These are phyloP conservation scores for Penicillium robsamsonii DNA, from an alignment of 495 filamentous ascomycete genomes.

Conservation along the genomic window DNA sequence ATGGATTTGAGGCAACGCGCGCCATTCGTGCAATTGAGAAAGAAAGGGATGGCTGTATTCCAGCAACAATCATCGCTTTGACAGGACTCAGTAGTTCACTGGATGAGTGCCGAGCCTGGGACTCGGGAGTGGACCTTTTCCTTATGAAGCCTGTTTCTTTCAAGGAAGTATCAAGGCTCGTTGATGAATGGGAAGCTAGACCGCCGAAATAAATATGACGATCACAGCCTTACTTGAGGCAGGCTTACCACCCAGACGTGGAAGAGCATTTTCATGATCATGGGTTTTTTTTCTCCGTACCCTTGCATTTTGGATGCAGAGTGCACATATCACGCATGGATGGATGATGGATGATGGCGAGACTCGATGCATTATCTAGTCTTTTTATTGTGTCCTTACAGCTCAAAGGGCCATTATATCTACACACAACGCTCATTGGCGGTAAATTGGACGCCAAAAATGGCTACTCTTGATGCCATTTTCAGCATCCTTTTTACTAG, in stretches of 20 bases:
- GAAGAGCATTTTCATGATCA: not conserved
- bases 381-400: not conserved
- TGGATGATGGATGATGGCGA: not conserved
- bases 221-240: not conserved
- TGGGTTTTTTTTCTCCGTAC: not conserved
- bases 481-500: not conserved
- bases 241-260: not conserved
- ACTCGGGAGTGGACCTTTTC: slow-evolving; percentile 67
- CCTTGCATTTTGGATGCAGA: not conserved
- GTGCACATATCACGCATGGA: not conserved
- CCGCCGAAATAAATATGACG: not conserved
- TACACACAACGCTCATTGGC: not conserved
- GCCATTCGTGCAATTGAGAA: slow-evolving; percentile 62
- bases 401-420: not conserved
- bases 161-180: slow-evolving; percentile 45
- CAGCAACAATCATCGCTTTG: slow-evolving; percentile 63
- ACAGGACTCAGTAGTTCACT: slow-evolving; percentile 63
- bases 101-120: slow-evolving; percentile 65
- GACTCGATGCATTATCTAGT: not conserved
- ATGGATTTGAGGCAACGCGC: slow-evolving; percentile 68
- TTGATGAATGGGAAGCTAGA: slow-evolving; percentile 45
- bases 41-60: slow-evolving; percentile 32
- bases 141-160: slow-evolving; percentile 68
- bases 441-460: not conserved
- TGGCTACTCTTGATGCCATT: not conserved